Percentiles rank a stretch among this genome's conserved stretches.
Evolutionary conservation across 129 eudicot genomes (phyloP).

Genomic region (Lonicera japonica): DNA sequence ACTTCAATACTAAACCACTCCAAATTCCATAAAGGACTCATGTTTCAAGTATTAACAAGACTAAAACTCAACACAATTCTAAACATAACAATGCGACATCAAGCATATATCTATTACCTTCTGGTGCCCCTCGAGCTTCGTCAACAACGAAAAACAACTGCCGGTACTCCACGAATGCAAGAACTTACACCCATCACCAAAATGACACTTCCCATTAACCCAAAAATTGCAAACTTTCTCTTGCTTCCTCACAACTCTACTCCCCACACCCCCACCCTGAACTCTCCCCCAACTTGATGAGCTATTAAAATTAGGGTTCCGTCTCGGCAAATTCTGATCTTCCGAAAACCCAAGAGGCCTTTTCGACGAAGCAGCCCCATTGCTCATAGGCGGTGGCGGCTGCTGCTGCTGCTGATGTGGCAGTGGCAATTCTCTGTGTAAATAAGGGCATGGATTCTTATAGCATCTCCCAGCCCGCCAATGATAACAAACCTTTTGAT

Average conservation of each 20-base stretch:
- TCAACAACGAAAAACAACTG: slow-evolving; percentile 49
- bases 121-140: slow-evolving; percentile 62
- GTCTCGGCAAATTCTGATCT: slow-evolving; percentile 26
- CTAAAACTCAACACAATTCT: no score
- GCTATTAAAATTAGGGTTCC: slow-evolving; percentile 29
- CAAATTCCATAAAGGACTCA: no score
- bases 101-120: slow-evolving; percentile 37
- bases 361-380: slow-evolving; percentile 29
- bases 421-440: slow-evolving; percentile 46
- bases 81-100: no score
- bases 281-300: slow-evolving; percentile 27
- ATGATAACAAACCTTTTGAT: slow-evolving; percentile 34
- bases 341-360: slow-evolving; percentile 32
- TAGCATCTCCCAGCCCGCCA: slow-evolving; percentile 40
- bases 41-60: no score
- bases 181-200: slow-evolving; percentile 41
- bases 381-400: no score
- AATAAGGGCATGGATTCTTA: slow-evolving; percentile 33
- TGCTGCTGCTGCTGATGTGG: slow-evolving; percentile 4
- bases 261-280: slow-evolving; percentile 7
- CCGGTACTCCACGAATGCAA: slow-evolving; percentile 60
- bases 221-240: slow-evolving; percentile 49
- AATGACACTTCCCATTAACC: slow-evolving; percentile 46
- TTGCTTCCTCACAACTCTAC: slow-evolving; percentile 32
- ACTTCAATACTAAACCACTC: no score